phyloP scores from a whole-genome alignment of 139 green algal genomes.

The Micromonas pusilla region DNA sequence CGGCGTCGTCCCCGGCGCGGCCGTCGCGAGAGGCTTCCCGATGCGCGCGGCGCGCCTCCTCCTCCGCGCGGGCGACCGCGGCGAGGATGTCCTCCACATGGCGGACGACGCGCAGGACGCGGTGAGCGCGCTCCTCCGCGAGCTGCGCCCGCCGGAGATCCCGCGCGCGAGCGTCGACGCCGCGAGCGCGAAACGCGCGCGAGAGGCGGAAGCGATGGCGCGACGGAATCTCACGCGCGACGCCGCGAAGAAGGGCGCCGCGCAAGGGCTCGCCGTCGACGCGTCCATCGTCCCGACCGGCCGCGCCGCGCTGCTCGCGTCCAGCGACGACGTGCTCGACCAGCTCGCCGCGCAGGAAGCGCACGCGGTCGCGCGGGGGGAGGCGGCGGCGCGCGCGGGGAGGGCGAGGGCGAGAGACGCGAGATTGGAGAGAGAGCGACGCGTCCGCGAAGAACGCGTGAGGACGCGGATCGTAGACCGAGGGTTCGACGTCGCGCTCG shows the following conservation, averaged over 20 bases:
- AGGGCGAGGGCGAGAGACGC: neutral
- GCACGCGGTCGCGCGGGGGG: neutral
- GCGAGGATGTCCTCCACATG: neutral
- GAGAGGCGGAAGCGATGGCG: too few species aligned
- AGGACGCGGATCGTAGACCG: neutral
- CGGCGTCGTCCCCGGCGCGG: constrained; percentile 1
- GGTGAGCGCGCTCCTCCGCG: neutral
- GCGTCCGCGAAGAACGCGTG: neutral
- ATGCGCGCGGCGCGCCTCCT: neutral
- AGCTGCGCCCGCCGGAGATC: neutral
- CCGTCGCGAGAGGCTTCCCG: neutral
- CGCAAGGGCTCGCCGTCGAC: neutral
- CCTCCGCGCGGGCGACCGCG: too few species aligned
- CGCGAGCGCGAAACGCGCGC: too few species aligned
- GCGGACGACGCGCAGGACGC: neutral
- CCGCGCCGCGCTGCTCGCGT: neutral
- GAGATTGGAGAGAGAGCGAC: neutral
- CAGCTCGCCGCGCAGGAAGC: neutral
- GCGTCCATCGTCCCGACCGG: neutral
- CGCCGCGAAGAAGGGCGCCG: too few species aligned
- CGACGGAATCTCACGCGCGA: too few species aligned
- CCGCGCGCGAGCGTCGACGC: too few species aligned
- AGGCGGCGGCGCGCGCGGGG: neutral
- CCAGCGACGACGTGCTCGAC: neutral
- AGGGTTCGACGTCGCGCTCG: neutral